phyloP scores from a whole-genome alignment of 306 rosid species.

The Lotus japonicus region DNA sequence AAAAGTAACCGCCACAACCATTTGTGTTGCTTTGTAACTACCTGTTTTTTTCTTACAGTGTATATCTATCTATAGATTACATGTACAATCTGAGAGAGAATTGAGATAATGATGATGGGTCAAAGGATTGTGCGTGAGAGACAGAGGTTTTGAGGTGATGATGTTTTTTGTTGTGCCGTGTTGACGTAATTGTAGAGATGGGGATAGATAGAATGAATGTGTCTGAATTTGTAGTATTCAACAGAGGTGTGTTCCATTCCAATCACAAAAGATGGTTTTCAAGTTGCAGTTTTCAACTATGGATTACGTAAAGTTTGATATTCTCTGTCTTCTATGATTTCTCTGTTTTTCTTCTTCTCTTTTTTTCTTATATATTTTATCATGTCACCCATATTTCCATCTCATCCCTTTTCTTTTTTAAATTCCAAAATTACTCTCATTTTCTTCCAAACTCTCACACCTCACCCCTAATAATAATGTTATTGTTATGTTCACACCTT shows the following conservation, averaged over 20 bases:
- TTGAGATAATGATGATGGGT: neutral
- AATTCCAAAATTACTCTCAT: no score
- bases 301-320: slow-evolving; percentile 29
- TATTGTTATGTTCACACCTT: no score
- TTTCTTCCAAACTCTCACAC: no score
- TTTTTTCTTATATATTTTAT: no score
- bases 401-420: no score
- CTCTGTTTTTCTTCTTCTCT: neutral
- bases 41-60: neutral
- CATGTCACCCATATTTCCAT: no score
- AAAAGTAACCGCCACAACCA: slow-evolving; percentile 39
- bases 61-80: neutral
- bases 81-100: neutral
- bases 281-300: slow-evolving; percentile 18
- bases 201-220: neutral
- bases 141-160: neutral
- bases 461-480: no score
- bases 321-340: neutral
- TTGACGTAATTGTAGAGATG: slow-evolving; percentile 3
- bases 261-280: slow-evolving; percentile 1
- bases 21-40: neutral
- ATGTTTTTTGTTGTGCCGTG: neutral
- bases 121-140: neutral
- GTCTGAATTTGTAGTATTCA: neutral
- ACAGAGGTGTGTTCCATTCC: neutral